Base-by-base conservation (phyloP, 1,284 basidiomycete species). In the Ceratobasidium papillatum region DNA sequence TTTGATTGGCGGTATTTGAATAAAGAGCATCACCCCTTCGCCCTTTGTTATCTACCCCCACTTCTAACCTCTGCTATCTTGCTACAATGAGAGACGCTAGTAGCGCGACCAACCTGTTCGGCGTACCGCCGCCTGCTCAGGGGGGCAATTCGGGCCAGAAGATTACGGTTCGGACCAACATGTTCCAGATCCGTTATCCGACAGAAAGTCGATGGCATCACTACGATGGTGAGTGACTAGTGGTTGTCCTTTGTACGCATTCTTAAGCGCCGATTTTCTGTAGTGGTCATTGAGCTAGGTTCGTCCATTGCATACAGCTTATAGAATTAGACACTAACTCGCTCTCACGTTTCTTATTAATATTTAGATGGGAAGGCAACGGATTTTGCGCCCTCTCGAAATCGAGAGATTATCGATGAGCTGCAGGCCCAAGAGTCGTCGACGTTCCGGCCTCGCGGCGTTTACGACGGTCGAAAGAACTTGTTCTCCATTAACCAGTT, bases 391-490 rank as follows among this genome's bases (percentile, higher is more conserved):
- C 52, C 54, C 30, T 14, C 22, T 17, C 65, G 74, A 17, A 68
- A 75, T 22, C 74, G 74, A 1, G 74, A 75, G 65, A 75, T 75
- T 19, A 43, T 75, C 22, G 74, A 75, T 22, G n/a, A 47, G 52
- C 65, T 75, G 14, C 74, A 75, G 36, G 49, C 25, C 14, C 27
- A 38, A 27, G 66, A 69, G 19, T 65, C 74, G n/a, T 45, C 65
- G 3, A 56, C 12, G 1, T 62, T 69, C 22, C 41, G 47, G 47
- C 58, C 74, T 1, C 45, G 59, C 49, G 74, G 74, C 19, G 91
- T 87, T 0, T 93, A 93, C 76, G 92, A 94, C 75, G 92, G 92
- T 0, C 84, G 91, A 25, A 94, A 93, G 81, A 94, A 93, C 76
- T 80, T 94, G 76, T 93, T 92, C 79, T 83, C 89, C 12, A 82